Evolutionary conservation across 495 filamentous ascomycete genomes (phyloP), one percentile per base, ranked within the genome.

Genomic region (Penicillium ochrochloron): DNA sequence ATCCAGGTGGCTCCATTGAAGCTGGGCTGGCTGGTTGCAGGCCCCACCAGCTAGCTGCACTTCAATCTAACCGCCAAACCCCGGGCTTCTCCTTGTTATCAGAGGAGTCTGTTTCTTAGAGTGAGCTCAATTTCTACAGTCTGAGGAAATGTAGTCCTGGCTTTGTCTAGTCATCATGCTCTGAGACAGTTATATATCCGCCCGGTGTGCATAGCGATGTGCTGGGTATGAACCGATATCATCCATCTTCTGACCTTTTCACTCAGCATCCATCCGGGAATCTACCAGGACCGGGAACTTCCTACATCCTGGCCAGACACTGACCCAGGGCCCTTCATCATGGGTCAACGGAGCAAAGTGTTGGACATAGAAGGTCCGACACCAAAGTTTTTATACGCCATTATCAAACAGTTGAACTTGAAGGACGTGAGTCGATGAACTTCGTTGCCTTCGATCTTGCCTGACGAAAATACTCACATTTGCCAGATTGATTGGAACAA

Each of bases 401-500:
- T 93, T 62, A 80, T 93, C 68, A 87, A 87, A 69, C 90, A 93
- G 75, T 85, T 91, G 63, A 88, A 88, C 66, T 79, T 92, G 39
- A 92, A 91, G 78, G 83, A 85, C 64, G 89, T 90, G 72, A 77
- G 87, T 65, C 35, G 1, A 42, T 33, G 9, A 1, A 52, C 11
- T 41, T 50, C 31, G 35, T 57, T 15, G 35, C 37, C 1, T 27
- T 34, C 1, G 25, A 39, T 37, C 12, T 31, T 48, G 14, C 33
- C 15, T 44, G n/a, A 37, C 39, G 23, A 27, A 53, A 23, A 37
- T 44, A 11, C 42, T 62, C 10, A 58, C 29, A 14, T 23, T 17
- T 34, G 14, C 12, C n/a, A 92, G 90, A 87, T 92, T 67, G 86
- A 93, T 72, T 93, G 90, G 90, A 87, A 84, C 65, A 73, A 81